These are phyloP conservation scores for Pichia sporocuriosa DNA, from an alignment of 805 yeast genomes.

Conservation along the genomic window DNA sequence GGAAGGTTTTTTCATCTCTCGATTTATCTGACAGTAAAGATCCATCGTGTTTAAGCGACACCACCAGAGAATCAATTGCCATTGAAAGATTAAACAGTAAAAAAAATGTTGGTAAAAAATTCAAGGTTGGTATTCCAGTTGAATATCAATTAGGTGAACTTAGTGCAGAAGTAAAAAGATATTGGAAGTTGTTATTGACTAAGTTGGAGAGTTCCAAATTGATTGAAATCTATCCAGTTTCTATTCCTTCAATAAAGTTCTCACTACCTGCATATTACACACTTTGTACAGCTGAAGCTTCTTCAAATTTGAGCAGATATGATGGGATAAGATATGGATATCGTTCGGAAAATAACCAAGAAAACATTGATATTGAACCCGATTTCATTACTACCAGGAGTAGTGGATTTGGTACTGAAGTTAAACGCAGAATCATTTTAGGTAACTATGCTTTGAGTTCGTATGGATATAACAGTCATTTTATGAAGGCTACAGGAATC, in stretches of 20 bases:
- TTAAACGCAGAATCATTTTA: constrained; percentile 69
- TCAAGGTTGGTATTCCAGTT: constrained; percentile 64
- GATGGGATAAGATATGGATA: constrained; percentile 87
- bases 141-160: constrained; percentile 59
- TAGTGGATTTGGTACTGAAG: constrained; percentile 72
- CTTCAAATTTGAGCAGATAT: constrained; percentile 81
- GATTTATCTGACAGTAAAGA: constrained; percentile 65
- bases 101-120: constrained; percentile 11
- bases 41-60: constrained; percentile 56
- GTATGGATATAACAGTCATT: constrained; percentile 66
- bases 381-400: constrained; percentile 52
- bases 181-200: constrained; percentile 42
- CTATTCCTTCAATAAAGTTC: constrained; percentile 60
- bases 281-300: constrained; percentile 87
- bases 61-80: constrained; percentile 26
- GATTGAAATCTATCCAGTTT: constrained; percentile 51
- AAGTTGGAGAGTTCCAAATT: constrained; percentile 41
- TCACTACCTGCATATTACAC: constrained; percentile 82
- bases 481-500: constrained; percentile 63
- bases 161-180: constrained; percentile 36
- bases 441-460: constrained; percentile 86
- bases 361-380: constrained; percentile 24
- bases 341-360: constrained; percentile 30
- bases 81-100: constrained; percentile 7
- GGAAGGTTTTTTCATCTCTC: constrained; percentile 46